phyloP scores from a whole-genome alignment of 352 stramenopile genomes.

The Pythium sukuiense region DNA sequence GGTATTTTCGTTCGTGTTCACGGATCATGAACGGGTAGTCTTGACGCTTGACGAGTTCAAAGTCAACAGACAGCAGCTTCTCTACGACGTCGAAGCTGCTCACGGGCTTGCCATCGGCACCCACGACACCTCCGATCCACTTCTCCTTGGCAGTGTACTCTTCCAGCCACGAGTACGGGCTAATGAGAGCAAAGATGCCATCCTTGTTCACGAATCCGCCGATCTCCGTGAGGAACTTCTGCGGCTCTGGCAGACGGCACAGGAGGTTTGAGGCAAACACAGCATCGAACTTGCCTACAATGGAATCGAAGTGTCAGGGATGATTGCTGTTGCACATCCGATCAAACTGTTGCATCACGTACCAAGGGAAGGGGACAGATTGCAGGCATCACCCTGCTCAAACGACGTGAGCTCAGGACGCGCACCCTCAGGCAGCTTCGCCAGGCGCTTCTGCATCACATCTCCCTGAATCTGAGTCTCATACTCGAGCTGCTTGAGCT shows the following conservation, averaged over 20 bases:
- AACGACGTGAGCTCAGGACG: conserved; percentile 72
- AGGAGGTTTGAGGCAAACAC: conserved; percentile 96
- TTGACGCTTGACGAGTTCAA: conserved; percentile 76
- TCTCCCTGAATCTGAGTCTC: conserved; percentile 89
- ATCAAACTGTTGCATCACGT: conserved; percentile 3
- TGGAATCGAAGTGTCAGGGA: conserved; percentile 35
- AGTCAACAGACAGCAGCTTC: conserved; percentile 53
- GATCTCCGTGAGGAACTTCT: conserved; percentile 88
- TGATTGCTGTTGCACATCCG: background rate
- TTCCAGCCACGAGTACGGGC: conserved; percentile 96
- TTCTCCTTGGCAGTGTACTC: conserved; percentile 94
- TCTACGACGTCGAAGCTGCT: conserved; percentile 75
- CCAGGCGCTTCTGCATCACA: conserved; percentile 57
- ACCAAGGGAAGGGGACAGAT: conserved; percentile 68
- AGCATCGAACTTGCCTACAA: conserved; percentile 90
- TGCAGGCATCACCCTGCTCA: conserved; percentile 93
- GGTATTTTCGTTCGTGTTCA: conserved; percentile 92
- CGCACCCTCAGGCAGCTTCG: conserved; percentile 59
- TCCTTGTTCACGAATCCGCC: conserved; percentile 85
- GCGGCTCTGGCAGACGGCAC: conserved; percentile 93
- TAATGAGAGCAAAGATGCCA: conserved; percentile 94
- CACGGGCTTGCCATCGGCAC: conserved; percentile 41
- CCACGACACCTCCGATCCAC: conserved; percentile 75
- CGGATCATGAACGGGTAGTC: conserved; percentile 92
- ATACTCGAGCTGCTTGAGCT: conserved; percentile 77